These are phyloP conservation scores for Penicillium desertorum DNA, from an alignment of 495 filamentous ascomycete genomes.

Conservation along the genomic window DNA sequence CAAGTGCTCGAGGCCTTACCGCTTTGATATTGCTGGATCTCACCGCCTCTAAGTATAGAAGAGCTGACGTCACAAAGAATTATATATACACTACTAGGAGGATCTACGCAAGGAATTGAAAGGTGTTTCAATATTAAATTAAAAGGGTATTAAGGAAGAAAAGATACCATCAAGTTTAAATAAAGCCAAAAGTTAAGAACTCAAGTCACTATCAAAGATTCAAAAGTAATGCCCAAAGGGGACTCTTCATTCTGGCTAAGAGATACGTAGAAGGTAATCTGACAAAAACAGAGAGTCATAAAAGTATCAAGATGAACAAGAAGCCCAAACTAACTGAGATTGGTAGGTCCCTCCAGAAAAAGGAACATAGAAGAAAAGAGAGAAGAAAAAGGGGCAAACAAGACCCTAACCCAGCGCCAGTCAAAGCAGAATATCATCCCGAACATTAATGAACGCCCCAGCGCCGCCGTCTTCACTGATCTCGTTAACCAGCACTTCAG, in stretches of 20 bases:
- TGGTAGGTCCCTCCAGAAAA: neutral
- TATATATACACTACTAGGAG: neutral
- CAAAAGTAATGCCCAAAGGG: neutral
- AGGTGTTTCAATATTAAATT: neutral
- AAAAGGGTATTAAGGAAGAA: no score
- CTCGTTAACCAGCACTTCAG: slow-evolving; percentile 78
- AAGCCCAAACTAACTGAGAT: neutral
- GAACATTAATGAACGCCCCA: slow-evolving; percentile 83
- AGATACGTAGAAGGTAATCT: neutral
- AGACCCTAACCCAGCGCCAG: slow-evolving; percentile 3
- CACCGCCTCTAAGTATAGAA: slow-evolving; percentile 2
- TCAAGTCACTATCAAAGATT: neutral
- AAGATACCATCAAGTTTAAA: no score
- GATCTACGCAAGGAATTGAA: neutral
- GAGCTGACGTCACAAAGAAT: neutral
- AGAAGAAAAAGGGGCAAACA: neutral
- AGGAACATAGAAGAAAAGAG: neutral
- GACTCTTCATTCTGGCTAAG: neutral
- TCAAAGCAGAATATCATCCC: slow-evolving; percentile 58
- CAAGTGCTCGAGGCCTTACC: neutral
- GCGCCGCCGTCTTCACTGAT: slow-evolving; percentile 79
- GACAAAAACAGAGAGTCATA: neutral
- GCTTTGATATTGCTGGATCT: neutral
- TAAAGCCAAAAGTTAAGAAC: no score
- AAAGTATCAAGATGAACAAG: neutral